These are phyloP conservation scores for Neoscytalidium dimidiatum DNA, from an alignment of 2,329 filamentous ascomycete species.

Conservation along the genomic window DNA sequence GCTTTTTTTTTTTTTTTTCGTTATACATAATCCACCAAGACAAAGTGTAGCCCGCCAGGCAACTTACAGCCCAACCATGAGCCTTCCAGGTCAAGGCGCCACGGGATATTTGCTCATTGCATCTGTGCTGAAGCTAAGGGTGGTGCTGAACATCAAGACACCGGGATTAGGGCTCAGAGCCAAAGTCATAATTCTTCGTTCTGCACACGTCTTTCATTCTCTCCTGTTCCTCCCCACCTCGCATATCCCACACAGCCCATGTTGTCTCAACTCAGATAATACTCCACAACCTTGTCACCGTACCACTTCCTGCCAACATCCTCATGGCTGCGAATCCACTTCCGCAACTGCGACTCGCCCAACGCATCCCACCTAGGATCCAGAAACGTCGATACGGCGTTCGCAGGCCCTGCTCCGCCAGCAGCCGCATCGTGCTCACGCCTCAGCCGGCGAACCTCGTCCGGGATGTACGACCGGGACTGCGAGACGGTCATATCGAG, in stretches of 20 bases:
- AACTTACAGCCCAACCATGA: too few relatives aligned
- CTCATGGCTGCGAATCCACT: conserved; percentile 38
- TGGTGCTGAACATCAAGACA: too few relatives aligned
- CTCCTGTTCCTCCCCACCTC: not conserved
- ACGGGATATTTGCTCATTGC: too few relatives aligned
- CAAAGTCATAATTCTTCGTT: too few relatives aligned
- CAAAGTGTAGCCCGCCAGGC: too few relatives aligned
- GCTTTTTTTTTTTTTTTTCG: too few relatives aligned
- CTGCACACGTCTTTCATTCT: not conserved
- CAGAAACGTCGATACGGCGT: conserved; percentile 27
- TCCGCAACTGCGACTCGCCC: conserved; percentile 40
- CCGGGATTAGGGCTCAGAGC: too few relatives aligned
- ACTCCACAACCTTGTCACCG: conserved; percentile 24
- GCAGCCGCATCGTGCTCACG: not conserved
- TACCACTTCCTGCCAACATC: conserved; percentile 41
- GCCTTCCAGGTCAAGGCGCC: too few relatives aligned
- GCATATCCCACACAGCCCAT: not conserved
- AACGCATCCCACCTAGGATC: conserved; percentile 36
- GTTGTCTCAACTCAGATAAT: not conserved
- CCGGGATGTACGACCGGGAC: conserved; percentile 37
- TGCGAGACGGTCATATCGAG: conserved; percentile 42
- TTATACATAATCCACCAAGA: too few relatives aligned
- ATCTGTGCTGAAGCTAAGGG: too few relatives aligned
- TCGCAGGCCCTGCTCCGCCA: not conserved
- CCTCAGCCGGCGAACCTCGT: conserved; percentile 26